Conservation (phyloP, 306 rosid species). For the Leucaena leucocephala region DNA sequence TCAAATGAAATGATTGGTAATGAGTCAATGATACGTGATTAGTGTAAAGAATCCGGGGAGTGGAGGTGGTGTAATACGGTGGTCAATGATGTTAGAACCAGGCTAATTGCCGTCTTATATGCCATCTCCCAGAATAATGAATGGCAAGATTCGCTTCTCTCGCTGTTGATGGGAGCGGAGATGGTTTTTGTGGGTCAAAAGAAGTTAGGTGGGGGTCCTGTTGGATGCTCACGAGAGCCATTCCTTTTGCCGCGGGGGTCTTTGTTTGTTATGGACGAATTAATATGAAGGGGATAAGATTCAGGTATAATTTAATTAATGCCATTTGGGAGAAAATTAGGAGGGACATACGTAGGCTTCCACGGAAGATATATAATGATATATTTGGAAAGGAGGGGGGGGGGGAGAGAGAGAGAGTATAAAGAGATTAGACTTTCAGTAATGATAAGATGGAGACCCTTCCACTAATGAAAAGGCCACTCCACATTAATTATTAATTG, state of each 20-base stretch:
- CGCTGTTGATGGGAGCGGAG: not conserved
- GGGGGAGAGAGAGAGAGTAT: not conserved
- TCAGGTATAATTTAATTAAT: not conserved
- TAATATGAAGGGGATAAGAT: not conserved
- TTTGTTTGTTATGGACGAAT: not conserved
- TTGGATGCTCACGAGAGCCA: slow-evolving; percentile 22
- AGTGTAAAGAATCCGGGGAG: slow-evolving; percentile 29
- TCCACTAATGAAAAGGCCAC: slow-evolving; percentile 33
- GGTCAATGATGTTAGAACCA: slow-evolving; percentile 25
- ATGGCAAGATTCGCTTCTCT: not conserved
- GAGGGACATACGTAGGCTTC: slow-evolving; percentile 16
- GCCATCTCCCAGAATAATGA: slow-evolving; percentile 10
- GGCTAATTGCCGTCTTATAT: not conserved
- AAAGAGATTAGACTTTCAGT: slow-evolving; percentile 6
- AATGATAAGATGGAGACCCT: slow-evolving; percentile 47
- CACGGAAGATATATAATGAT: not conserved
- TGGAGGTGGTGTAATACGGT: slow-evolving; percentile 27
- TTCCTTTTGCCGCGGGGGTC: not conserved
- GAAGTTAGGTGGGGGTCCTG: slow-evolving; percentile 40
- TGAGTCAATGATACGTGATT: slow-evolving; percentile 38
- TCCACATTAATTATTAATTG: slow-evolving; percentile 2
- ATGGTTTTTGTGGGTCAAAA: slow-evolving; percentile 33
- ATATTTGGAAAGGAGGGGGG: not conserved
- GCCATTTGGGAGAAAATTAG: slow-evolving; percentile 1
- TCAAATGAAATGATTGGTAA: slow-evolving; percentile 39